These are phyloP conservation scores for Collybia sordida DNA, from an alignment of 768 basidiomycete genomes.

Conservation along the genomic window DNA sequence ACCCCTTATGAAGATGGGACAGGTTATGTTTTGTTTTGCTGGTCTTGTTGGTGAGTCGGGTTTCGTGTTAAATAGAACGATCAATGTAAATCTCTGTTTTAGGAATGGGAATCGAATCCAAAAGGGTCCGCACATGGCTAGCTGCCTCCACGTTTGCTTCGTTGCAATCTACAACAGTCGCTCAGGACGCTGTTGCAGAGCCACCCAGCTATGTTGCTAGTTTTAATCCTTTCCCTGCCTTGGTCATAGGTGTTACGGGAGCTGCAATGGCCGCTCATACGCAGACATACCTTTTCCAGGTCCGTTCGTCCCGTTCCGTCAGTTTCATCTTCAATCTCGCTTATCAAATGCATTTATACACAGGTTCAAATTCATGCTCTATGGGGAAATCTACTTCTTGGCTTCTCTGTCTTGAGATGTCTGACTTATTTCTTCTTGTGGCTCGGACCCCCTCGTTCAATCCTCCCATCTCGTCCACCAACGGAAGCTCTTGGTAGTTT, in stretches of 20 bases:
- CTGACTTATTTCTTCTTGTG: conserved; percentile 95
- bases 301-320: conserved; percentile 18
- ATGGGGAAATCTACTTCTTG: conserved; percentile 88
- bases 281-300: conserved; percentile 90
- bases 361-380: conserved; percentile 87
- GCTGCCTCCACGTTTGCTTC: conserved; percentile 50
- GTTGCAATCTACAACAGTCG: conserved; percentile 20
- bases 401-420: conserved; percentile 76
- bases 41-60: conserved; percentile 62
- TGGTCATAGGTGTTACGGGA: conserved; percentile 93
- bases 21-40: conserved; percentile 95
- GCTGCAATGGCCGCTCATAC: conserved; percentile 91
- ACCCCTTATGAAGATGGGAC: not conserved
- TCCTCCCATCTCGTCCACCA: conserved; percentile 90
- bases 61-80: not conserved
- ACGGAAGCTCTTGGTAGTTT: conserved; percentile 90
- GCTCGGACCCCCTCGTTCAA: conserved; percentile 78
- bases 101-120: conserved; percentile 85
- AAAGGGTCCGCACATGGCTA: conserved; percentile 69
- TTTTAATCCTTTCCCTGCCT: conserved; percentile 92
- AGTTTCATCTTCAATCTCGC: not conserved
- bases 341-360: conserved; percentile 1
- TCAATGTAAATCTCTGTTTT: not conserved
- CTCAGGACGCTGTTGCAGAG: conserved; percentile 51
- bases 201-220: conserved; percentile 73